Percentiles rank a stretch among this genome's conserved stretches.
Evolutionary conservation across 116 monocot species (phyloP).

Genomic region (Trichopus zeylanicus): DNA sequence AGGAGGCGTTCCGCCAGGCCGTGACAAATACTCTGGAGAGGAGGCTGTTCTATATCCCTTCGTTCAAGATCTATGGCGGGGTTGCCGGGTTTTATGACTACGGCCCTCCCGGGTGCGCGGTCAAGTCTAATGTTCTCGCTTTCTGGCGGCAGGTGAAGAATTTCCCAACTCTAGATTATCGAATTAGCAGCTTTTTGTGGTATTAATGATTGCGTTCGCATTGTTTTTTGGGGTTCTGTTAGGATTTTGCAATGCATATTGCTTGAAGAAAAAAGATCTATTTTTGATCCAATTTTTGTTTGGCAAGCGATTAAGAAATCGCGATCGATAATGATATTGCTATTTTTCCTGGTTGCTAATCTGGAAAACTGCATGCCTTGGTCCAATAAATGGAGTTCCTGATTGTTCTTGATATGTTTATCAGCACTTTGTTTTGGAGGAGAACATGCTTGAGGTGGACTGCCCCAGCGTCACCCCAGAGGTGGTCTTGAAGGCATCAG

Average conservation of each 20-base stretch:
- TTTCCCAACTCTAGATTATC: background rate
- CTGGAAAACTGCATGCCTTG: too few relatives aligned
- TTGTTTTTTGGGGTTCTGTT: too few relatives aligned
- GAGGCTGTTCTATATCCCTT: conserved; percentile 72
- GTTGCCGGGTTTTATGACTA: conserved; percentile 97
- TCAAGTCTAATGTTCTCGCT: conserved; percentile 83
- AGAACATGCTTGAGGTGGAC: conserved; percentile 87
- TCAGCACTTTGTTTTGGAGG: conserved; percentile 94
- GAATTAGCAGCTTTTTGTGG: too few relatives aligned
- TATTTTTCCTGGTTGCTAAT: too few relatives aligned
- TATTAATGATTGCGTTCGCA: too few relatives aligned
- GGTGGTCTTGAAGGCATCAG: conserved; percentile 76
- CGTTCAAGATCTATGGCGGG: conserved; percentile 95
- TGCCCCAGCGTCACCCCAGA: conserved; percentile 94
- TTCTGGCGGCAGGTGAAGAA: conserved; percentile 85
- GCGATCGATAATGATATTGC: too few relatives aligned
- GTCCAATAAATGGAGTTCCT: too few relatives aligned
- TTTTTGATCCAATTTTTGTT: too few relatives aligned
- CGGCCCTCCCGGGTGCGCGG: conserved; percentile 85
- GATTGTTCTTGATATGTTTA: background rate
- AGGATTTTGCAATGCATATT: too few relatives aligned
- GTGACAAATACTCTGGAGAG: conserved; percentile 76
- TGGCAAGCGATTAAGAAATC: too few relatives aligned
- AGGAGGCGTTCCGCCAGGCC: conserved; percentile 55
- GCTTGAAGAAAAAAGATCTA: too few relatives aligned